Percentiles rank a stretch among this genome's conserved stretches.
These are phyloP conservation scores for Globisporangium recalcitrans DNA, from an alignment of 352 stramenopile species.

Conservation along the genomic window DNA sequence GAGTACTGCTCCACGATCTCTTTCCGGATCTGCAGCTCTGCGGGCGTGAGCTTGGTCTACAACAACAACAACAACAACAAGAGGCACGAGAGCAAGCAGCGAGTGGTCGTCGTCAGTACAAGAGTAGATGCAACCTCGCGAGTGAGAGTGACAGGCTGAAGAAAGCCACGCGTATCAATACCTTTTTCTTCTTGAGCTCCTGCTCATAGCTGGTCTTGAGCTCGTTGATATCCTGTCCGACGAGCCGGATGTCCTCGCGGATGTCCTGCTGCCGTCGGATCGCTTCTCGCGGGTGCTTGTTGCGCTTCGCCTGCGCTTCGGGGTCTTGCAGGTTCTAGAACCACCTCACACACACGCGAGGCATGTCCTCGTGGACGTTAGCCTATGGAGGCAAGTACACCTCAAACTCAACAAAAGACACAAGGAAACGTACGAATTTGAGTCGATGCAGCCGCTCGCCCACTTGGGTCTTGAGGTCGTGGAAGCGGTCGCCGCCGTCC, in stretches of 20 bases:
- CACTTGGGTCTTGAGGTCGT: conserved; percentile 78
- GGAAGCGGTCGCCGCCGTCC: conserved; percentile 64
- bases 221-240: conserved; percentile 69
- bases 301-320: conserved; percentile 49
- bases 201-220: conserved; percentile 64
- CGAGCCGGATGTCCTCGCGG: conserved; percentile 70
- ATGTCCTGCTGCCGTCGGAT: conserved; percentile 79
- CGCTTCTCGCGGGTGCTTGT: conserved; percentile 72
- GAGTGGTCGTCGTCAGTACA: too few relatives aligned
- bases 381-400: background rate
- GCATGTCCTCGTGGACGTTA: background rate
- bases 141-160: background rate
- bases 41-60: conserved; percentile 70
- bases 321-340: conserved; percentile 77
- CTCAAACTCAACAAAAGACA: background rate
- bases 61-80: conserved; percentile 3
- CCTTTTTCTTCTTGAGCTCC: conserved; percentile 83
- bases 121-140: too few relatives aligned
- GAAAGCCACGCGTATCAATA: conserved; percentile 8
- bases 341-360: too few relatives aligned
- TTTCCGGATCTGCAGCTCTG: conserved; percentile 73
- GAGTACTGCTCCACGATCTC: conserved; percentile 79
- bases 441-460: conserved; percentile 69
- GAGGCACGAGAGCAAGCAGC: background rate
- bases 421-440: conserved; percentile 47